phyloP scores from a whole-genome alignment of 1,139 yeast genomes.

The Zygoascus hellenicus region DNA sequence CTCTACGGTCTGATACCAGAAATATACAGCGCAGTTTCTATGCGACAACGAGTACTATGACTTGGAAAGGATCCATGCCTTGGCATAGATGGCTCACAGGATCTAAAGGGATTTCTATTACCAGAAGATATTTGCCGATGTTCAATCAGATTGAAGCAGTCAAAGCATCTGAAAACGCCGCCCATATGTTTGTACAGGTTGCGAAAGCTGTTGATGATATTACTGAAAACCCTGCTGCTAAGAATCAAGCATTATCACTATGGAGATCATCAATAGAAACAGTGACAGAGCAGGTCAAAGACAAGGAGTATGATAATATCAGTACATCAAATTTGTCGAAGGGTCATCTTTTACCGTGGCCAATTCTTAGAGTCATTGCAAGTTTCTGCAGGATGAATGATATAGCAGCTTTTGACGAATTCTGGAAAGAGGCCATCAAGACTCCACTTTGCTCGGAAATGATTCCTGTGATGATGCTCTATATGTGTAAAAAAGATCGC shows the following conservation, averaged over 20 bases:
- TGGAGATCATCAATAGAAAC: neutral
- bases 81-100: constrained; percentile 16
- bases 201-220: neutral
- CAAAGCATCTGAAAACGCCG: neutral
- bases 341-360: neutral
- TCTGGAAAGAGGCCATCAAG: constrained; percentile 16
- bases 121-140: constrained; percentile 6
- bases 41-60: neutral
- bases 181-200: neutral
- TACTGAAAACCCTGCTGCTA: neutral
- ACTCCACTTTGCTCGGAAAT: constrained; percentile 17
- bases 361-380: constrained; percentile 4
- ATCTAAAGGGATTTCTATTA: constrained; percentile 6
- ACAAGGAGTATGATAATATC: neutral
- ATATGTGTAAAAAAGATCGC: constrained; percentile 10
- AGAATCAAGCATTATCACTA: neutral
- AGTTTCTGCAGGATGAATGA: constrained; percentile 3
- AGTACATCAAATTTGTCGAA: neutral
- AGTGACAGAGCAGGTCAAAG: neutral
- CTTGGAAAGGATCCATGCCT: constrained; percentile 10
- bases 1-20: too few relatives aligned
- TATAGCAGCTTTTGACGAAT: constrained; percentile 12
- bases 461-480: constrained; percentile 17
- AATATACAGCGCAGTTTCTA: too few relatives aligned
- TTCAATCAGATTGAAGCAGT: constrained; percentile 6